A percentile compares a stretch with the other conserved stretches of the same genome.
phyloP scores from a whole-genome alignment of 1,139 yeast species.

The Yarrowia galli region DNA sequence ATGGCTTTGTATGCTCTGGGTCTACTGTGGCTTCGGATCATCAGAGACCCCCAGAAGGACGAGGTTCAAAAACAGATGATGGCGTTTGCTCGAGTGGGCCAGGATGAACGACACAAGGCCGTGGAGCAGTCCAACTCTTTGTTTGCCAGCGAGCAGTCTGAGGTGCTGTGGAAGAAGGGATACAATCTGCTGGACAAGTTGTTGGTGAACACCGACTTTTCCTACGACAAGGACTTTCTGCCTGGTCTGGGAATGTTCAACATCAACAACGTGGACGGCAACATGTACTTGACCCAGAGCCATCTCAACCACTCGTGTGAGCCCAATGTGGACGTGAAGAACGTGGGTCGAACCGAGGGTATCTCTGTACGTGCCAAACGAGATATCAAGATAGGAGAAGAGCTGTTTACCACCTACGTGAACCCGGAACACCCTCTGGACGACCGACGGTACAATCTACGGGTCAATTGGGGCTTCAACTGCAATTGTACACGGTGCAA shows the following conservation, averaged over 20 bases:
- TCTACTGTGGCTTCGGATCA: constrained; percentile 59
- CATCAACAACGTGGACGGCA: constrained; percentile 73
- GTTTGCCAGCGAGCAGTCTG: constrained; percentile 61
- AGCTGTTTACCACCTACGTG: constrained; percentile 72
- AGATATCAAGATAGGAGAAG: constrained; percentile 69
- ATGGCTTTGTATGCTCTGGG: constrained; percentile 73
- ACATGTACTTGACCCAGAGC: constrained; percentile 67
- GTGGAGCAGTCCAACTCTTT: constrained; percentile 66
- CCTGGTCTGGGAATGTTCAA: constrained; percentile 73
- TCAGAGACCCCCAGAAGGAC: constrained; percentile 58
- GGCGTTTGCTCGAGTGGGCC: constrained; percentile 75
- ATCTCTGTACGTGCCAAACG: constrained; percentile 66
- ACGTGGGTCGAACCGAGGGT: constrained; percentile 60
- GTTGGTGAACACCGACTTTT: constrained; percentile 54
- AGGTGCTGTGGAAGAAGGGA: constrained; percentile 67
- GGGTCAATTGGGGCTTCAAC: constrained; percentile 86
- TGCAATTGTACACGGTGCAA: constrained; percentile 74
- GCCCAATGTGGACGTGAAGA: constrained; percentile 69
- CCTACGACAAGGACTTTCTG: constrained; percentile 62
- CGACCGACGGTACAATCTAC: constrained; percentile 68
- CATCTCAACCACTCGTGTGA: constrained; percentile 80
- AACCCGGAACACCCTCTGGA: constrained; percentile 69
- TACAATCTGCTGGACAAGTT: constrained; percentile 59
- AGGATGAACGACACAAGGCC: constrained; percentile 68
- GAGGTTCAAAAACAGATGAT: constrained; percentile 56